Conservation (phyloP, 2,329 filamentous ascomycete genomes). For the Pseudogymnoascus sp. region DNA sequence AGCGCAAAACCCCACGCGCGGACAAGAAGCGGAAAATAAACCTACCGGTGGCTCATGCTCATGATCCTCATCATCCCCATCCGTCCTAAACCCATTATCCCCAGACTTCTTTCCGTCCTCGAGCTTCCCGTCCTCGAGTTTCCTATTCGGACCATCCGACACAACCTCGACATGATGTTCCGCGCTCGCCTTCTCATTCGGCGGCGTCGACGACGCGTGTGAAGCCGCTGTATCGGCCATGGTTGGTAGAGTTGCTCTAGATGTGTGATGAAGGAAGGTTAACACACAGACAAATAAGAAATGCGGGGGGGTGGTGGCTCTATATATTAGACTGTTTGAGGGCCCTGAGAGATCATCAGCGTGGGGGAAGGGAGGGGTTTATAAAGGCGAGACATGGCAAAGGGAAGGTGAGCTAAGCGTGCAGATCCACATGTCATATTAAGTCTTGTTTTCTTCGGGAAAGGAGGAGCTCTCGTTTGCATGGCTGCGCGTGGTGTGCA, state of each 20-base stretch:
- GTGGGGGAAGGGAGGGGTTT: background rate
- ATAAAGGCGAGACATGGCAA: background rate
- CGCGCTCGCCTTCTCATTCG: constrained; percentile 21
- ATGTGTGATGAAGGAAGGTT: background rate
- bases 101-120: constrained; percentile 36
- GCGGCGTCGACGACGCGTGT: constrained; percentile 18
- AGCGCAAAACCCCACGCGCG: background rate
- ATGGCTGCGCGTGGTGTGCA: background rate
- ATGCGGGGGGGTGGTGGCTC: background rate
- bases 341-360: background rate
- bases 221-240: constrained; percentile 13
- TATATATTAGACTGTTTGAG: background rate
- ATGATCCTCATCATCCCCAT: constrained; percentile 43
- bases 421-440: constrained; percentile 6
- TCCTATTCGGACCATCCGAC: background rate
- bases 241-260: background rate
- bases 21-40: constrained; percentile 2
- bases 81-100: constrained; percentile 39
- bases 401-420: background rate
- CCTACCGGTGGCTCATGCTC: constrained; percentile 41
- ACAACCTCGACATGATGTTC: background rate
- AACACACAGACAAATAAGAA: background rate
- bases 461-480: background rate
- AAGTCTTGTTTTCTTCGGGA: background rate
- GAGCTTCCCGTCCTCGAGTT: constrained; percentile 10